A percentile compares a stretch with the other conserved stretches of the same genome.
These are phyloP conservation scores for Lasiosphaeriaceae sp. DNA, from an alignment of 495 filamentous ascomycete genomes.

Conservation along the genomic window DNA sequence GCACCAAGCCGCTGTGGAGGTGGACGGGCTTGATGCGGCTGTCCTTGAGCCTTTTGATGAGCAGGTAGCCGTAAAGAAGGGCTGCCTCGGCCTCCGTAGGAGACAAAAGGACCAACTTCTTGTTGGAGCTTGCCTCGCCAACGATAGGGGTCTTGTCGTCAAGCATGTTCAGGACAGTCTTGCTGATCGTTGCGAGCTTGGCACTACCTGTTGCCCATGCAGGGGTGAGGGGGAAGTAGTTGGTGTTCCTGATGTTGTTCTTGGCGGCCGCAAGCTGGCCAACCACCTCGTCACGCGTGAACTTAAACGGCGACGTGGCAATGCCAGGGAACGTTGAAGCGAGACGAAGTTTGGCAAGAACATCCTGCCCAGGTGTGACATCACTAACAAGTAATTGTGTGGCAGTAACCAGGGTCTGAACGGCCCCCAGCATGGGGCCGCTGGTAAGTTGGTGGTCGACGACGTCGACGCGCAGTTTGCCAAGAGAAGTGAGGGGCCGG, in stretches of 20 bases:
- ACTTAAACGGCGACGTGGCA: slow-evolving; percentile 12
- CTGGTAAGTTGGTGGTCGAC: slow-evolving; percentile 20
- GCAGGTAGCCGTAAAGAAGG: slow-evolving; percentile 17
- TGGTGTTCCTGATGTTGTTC: slow-evolving; percentile 11
- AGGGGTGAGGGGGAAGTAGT: slow-evolving; percentile 4
- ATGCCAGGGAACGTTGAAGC: slow-evolving; percentile 23
- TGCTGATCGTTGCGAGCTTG: slow-evolving; percentile 16
- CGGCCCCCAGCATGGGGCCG: background rate
- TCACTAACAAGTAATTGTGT: slow-evolving; percentile 9
- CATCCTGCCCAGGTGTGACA: slow-evolving; percentile 1
- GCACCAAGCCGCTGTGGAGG: slow-evolving; percentile 3
- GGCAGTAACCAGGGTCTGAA: slow-evolving; percentile 7
- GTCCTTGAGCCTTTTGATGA: background rate
- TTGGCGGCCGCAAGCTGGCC: slow-evolving; percentile 6
- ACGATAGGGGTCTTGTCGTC: slow-evolving; percentile 8
- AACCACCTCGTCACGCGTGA: slow-evolving; percentile 8
- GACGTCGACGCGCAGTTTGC: slow-evolving; percentile 22
- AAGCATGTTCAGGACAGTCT: slow-evolving; percentile 10
- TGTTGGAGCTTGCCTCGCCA: slow-evolving; percentile 7
- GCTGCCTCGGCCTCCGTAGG: slow-evolving; percentile 22
- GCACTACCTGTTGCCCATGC: slow-evolving; percentile 13
- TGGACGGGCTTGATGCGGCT: slow-evolving; percentile 9
- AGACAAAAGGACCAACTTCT: slow-evolving; percentile 24
- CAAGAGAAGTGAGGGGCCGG: slow-evolving; percentile 16
- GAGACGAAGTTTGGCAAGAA: slow-evolving; percentile 19